A percentile compares a stretch with the other conserved stretches of the same genome.
These are phyloP conservation scores for Botrytis hyacinthi DNA, from an alignment of 2,329 filamentous ascomycete genomes.

Conservation along the genomic window DNA sequence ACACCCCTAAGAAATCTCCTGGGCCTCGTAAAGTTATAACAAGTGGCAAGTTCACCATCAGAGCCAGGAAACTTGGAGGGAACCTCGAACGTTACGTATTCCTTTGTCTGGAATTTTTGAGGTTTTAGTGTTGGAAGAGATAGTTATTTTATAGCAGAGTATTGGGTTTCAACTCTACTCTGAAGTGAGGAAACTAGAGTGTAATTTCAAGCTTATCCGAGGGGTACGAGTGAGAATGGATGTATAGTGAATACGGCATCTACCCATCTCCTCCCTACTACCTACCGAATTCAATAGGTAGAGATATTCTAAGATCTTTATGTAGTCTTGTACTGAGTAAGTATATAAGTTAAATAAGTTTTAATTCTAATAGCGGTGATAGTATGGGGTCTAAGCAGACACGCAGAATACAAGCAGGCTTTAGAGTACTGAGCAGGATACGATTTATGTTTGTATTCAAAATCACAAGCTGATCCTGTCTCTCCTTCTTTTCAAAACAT, in stretches of 20 bases:
- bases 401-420: rapidly evolving
- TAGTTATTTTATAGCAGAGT: not conserved
- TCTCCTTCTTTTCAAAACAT: too few relatives aligned
- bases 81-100: rapidly evolving
- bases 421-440: not conserved
- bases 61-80: not conserved
- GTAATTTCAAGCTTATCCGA: too few relatives aligned
- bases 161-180: rapidly evolving
- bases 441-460: not conserved
- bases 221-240: rapidly evolving
- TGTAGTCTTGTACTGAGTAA: not conserved
- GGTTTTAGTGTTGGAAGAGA: rapidly evolving
- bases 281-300: not conserved
- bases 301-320: rapidly evolving
- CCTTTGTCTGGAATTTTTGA: too few relatives aligned
- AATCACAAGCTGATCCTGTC: too few relatives aligned
- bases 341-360: not conserved
- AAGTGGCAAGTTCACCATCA: not conserved
- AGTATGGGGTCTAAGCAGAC: not conserved
- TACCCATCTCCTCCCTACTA: not conserved
- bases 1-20: rapidly evolving
- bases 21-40: rapidly evolving
- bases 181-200: too few relatives aligned
- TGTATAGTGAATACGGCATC: not conserved
- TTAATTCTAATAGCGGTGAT: not conserved